Conservation (phyloP, 139 green algal species). For the Chlamydomonas schloesseri region DNA sequence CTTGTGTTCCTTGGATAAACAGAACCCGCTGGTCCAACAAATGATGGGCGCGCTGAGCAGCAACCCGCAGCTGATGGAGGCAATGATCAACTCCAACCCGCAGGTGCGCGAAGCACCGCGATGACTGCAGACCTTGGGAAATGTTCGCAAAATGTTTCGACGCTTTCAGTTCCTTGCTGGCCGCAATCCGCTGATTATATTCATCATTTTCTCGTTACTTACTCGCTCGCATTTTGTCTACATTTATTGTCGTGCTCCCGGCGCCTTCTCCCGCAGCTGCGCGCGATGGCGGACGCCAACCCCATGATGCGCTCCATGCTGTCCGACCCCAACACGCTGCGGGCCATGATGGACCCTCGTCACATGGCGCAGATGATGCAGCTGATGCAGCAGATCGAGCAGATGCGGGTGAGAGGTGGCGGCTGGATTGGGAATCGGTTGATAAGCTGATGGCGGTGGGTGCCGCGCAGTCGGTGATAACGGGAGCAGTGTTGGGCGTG, state of each 20-base stretch:
- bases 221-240: too few species aligned
- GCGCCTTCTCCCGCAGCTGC: too few species aligned
- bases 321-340: constrained; percentile 84
- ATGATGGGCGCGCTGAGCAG: constrained; percentile 80
- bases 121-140: too few species aligned
- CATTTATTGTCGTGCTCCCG: too few species aligned
- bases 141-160: too few species aligned
- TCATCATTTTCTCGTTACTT: too few species aligned
- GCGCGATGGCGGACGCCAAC: constrained; percentile 60
- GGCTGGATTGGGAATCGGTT: constrained; percentile 32
- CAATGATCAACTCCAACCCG: constrained; percentile 70
- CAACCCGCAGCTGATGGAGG: constrained; percentile 77
- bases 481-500: too few species aligned
- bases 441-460: too few species aligned
- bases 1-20: too few species aligned
- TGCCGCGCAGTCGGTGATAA: neutral
- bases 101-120: too few species aligned
- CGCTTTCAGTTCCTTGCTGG: too few species aligned
- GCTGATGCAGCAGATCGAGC: constrained; percentile 59
- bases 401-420: constrained; percentile 24
- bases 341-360: constrained; percentile 79
- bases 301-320: constrained; percentile 55
- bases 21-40: constrained; percentile 78
- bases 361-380: constrained; percentile 81
- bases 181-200: too few species aligned